A percentile compares a stretch with the other conserved stretches of the same genome.
Evolutionary conservation across 306 rosid species (phyloP).

Genomic region (Erythrophleum fordii): DNA sequence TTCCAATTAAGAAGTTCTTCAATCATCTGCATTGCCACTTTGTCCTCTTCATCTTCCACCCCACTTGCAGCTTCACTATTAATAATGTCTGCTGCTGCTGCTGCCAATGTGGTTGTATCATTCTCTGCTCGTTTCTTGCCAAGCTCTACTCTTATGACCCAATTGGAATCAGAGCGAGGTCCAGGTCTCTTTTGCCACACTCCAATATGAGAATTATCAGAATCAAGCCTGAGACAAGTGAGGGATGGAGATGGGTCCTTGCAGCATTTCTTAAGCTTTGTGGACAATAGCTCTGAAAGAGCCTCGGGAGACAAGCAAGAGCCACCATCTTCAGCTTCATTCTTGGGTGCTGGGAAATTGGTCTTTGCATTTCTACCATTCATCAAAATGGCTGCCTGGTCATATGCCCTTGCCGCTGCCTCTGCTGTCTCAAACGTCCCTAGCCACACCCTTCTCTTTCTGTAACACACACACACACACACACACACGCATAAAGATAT

Average conservation of each 20-base stretch:
- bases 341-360: constrained; percentile 63
- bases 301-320: constrained; percentile 73
- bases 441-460: constrained; percentile 98
- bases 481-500: background rate
- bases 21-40: constrained; percentile 91
- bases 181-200: constrained; percentile 97
- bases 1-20: constrained; percentile 95
- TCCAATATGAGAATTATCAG: constrained; percentile 94
- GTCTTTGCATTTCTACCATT: constrained; percentile 97
- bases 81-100: background rate
- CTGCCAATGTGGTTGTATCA: background rate
- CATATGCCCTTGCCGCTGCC: constrained; percentile 98
- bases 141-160: constrained; percentile 95
- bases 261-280: constrained; percentile 89
- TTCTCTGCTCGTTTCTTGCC: constrained; percentile 53
- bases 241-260: constrained; percentile 92
- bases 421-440: constrained; percentile 99
- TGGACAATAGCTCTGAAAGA: constrained; percentile 80
- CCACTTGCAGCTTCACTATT: constrained; percentile 31
- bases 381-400: constrained; percentile 96
- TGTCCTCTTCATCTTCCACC: constrained; percentile 71
- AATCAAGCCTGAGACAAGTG: constrained; percentile 90
- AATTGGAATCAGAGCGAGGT: constrained; percentile 70
- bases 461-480: constrained; percentile 15
- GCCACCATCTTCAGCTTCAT: constrained; percentile 34